A percentile compares a stretch with the other conserved stretches of the same genome.
Conservation (phyloP, 2,329 filamentous ascomycete genomes). For the Fusarium anthophilum region DNA sequence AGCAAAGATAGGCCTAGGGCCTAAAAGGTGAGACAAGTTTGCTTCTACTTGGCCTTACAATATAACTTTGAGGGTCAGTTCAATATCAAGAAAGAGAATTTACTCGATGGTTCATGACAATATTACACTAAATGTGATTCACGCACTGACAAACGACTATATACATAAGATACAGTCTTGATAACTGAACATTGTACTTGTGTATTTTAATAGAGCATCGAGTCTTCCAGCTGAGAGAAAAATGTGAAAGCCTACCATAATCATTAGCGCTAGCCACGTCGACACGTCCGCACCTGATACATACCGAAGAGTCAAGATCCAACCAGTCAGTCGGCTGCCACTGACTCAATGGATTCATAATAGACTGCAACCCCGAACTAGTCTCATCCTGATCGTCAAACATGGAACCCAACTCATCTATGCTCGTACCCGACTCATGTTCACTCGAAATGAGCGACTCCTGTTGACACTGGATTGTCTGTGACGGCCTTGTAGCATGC, state of each 20-base stretch:
- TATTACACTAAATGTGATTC: too few relatives aligned
- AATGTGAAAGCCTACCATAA: neutral
- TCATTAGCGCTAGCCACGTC: fast-evolving
- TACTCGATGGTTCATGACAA: too few relatives aligned
- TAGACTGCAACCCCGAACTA: neutral
- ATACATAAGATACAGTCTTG: too few relatives aligned
- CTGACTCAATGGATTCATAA: conserved; percentile 4
- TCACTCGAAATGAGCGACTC: neutral
- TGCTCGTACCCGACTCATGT: conserved; percentile 1
- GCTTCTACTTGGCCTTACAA: too few relatives aligned
- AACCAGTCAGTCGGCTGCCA: conserved; percentile 26
- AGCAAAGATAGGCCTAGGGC: neutral
- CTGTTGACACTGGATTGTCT: neutral
- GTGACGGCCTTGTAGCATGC: neutral
- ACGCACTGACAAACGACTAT: too few relatives aligned
- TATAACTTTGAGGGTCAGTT: too few relatives aligned
- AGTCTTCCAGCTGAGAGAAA: conserved; percentile 14
- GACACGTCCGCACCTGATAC: fast-evolving
- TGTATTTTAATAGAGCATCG: neutral
- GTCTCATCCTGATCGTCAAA: conserved; percentile 1
- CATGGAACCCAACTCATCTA: neutral
- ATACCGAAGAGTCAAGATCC: conserved; percentile 17
- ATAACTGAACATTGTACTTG: too few relatives aligned
- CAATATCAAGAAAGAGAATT: too few relatives aligned
- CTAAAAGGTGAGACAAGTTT: too few relatives aligned